A percentile compares a stretch with the other conserved stretches of the same genome.
Evolutionary conservation across 2,329 filamentous ascomycete genomes (phyloP).

Genomic region (Nigrograna mackinnonii): DNA sequence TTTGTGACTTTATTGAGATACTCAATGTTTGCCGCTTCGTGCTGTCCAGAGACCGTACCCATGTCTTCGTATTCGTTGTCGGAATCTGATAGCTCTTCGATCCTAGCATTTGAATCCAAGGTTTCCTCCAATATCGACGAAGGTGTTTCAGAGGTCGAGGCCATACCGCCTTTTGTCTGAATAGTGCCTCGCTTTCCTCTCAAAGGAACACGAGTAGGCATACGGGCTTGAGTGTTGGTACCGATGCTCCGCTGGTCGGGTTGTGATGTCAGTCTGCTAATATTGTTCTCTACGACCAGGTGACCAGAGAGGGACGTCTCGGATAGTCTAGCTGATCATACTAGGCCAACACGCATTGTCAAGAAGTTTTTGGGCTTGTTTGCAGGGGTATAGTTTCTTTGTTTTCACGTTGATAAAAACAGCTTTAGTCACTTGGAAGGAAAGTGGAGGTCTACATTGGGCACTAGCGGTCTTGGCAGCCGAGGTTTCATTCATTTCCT

Average conservation of each 20-base stretch:
- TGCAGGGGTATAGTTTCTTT: no score
- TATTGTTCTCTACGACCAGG: conserved; percentile 14
- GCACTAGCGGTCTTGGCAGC: conserved; percentile 22
- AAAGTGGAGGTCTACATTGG: conserved; percentile 13
- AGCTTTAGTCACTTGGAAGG: no score
- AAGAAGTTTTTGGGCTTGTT: no score
- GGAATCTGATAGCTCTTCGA: conserved; percentile 41
- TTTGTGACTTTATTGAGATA: conserved; percentile 43
- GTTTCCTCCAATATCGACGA: conserved; percentile 32
- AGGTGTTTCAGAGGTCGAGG: conserved; percentile 19
- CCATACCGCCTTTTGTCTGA: conserved; percentile 24
- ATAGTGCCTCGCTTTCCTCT: conserved; percentile 10
- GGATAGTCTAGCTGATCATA: no score
- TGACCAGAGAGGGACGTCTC: conserved; percentile 3
- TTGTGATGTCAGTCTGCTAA: conserved; percentile 10
- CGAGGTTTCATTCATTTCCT: conserved; percentile 5
- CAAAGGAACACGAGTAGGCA: conserved; percentile 15
- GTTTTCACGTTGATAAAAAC: no score
- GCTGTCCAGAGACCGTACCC: conserved; percentile 24
- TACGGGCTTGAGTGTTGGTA: conserved; percentile 23
- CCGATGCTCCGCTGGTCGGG: conserved; percentile 21
- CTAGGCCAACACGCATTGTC: no score
- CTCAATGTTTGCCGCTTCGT: conserved; percentile 31
- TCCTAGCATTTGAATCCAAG: conserved; percentile 23
- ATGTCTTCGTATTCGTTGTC: conserved; percentile 42